These are phyloP conservation scores for Hyparrhenia diplandra DNA, from an alignment of 176 grass and related monocot species.

Conservation along the genomic window DNA sequence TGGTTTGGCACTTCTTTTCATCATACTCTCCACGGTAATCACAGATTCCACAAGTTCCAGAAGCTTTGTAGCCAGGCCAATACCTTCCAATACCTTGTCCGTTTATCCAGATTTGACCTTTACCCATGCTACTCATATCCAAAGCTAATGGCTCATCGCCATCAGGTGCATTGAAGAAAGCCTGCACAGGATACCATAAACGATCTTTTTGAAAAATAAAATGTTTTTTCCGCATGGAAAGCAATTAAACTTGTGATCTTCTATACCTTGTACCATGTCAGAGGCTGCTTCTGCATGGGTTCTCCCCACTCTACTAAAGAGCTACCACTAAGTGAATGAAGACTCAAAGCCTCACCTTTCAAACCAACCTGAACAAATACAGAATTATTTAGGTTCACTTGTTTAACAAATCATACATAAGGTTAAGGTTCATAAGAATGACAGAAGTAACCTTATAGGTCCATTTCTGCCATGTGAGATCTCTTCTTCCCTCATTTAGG, in stretches of 20 bases:
- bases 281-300: slow-evolving; percentile 69
- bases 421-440: slow-evolving; percentile 1
- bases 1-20: slow-evolving; percentile 84
- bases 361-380: slow-evolving; percentile 69
- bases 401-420: background rate
- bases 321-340: slow-evolving; percentile 83
- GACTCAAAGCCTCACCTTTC: slow-evolving; percentile 81
- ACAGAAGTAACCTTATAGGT: slow-evolving; percentile 67
- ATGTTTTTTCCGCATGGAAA: background rate
- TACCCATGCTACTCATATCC: slow-evolving; percentile 95
- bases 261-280: slow-evolving; percentile 95
- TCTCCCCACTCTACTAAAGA: slow-evolving; percentile 89
- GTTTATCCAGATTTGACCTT: slow-evolving; percentile 97
- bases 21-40: slow-evolving; percentile 81
- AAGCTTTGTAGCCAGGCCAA: slow-evolving; percentile 82
- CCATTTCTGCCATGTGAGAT: slow-evolving; percentile 99
- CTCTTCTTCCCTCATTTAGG: slow-evolving; percentile 87
- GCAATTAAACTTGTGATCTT: background rate
- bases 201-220: slow-evolving; percentile 8
- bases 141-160: slow-evolving; percentile 92
- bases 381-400: slow-evolving; percentile 17
- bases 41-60: slow-evolving; percentile 64
- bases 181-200: slow-evolving; percentile 31
- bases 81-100: slow-evolving; percentile 90
- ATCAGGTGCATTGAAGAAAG: slow-evolving; percentile 91